Percentiles rank a stretch among this genome's conserved stretches.
These are phyloP conservation scores for Orbilia brochopaga DNA, from an alignment of 2,329 filamentous ascomycete species.

Conservation along the genomic window DNA sequence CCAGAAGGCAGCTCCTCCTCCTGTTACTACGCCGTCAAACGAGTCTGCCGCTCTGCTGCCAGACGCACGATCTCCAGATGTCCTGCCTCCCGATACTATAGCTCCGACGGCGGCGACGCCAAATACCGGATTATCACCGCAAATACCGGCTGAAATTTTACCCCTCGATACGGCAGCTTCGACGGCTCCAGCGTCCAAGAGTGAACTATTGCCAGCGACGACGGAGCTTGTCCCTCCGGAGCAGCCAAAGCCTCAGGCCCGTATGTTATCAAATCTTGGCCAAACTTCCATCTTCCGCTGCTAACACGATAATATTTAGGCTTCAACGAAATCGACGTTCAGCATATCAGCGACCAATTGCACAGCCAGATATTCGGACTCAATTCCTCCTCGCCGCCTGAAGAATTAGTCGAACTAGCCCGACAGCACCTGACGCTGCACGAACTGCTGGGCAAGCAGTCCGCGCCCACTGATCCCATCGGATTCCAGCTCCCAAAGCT, in stretches of 20 bases:
- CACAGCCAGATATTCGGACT: slow-evolving; percentile 80
- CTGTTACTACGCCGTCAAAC: not conserved
- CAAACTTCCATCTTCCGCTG: not conserved
- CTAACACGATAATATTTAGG: slow-evolving; percentile 63
- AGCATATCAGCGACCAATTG: slow-evolving; percentile 85
- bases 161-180: not conserved
- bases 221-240: not conserved
- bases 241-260: slow-evolving; percentile 3
- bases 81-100: not conserved
- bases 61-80: not conserved
- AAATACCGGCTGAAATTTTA: not conserved
- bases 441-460: slow-evolving; percentile 87
- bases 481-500: slow-evolving; percentile 83
- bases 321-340: slow-evolving; percentile 91
- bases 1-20: not conserved
- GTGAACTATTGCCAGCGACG: not conserved
- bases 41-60: not conserved
- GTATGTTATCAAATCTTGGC: slow-evolving; percentile 12
- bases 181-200: not conserved
- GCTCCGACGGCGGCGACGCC: not conserved
- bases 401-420: slow-evolving; percentile 78
- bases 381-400: slow-evolving; percentile 63
- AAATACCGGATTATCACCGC: not conserved
- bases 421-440: slow-evolving; percentile 82
- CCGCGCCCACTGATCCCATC: slow-evolving; percentile 75